Percentiles rank a stretch among this genome's conserved stretches.
Conservation (phyloP, 208 protist species). For the Trichomonas tenax region DNA sequence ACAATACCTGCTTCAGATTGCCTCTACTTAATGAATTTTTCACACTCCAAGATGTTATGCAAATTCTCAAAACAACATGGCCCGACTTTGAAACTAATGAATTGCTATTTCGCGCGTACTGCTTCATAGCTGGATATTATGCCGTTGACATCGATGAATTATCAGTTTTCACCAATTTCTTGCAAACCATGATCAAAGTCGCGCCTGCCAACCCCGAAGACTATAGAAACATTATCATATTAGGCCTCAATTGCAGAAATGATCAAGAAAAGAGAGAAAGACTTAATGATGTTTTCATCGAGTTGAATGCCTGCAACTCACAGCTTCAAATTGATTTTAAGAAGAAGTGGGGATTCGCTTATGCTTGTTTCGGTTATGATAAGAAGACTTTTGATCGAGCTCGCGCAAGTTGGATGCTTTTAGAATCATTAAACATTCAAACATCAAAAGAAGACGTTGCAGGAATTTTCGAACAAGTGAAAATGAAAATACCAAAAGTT, state of each 20-base stretch:
- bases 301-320: not conserved
- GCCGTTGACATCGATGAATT: not conserved
- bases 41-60: not conserved
- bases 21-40: not conserved
- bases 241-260: too few species aligned
- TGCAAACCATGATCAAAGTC: too few species aligned
- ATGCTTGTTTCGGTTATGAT: not conserved
- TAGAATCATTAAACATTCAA: too few species aligned
- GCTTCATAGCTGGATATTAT: not conserved
- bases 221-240: too few species aligned
- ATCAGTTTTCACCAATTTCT: not conserved
- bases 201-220: too few species aligned
- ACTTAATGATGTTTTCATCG: not conserved
- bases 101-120: not conserved
- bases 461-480: too few species aligned
- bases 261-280: not conserved
- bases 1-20: not conserved
- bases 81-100: not conserved
- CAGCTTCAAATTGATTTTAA: not conserved
- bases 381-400: too few species aligned
- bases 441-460: too few species aligned
- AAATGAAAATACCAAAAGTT: too few species aligned
- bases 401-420: too few species aligned
- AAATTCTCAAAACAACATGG: not conserved
- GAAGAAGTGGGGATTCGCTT: not conserved